Conservation (phyloP, 2,329 filamentous ascomycete species). For the Xylariales sp. region DNA sequence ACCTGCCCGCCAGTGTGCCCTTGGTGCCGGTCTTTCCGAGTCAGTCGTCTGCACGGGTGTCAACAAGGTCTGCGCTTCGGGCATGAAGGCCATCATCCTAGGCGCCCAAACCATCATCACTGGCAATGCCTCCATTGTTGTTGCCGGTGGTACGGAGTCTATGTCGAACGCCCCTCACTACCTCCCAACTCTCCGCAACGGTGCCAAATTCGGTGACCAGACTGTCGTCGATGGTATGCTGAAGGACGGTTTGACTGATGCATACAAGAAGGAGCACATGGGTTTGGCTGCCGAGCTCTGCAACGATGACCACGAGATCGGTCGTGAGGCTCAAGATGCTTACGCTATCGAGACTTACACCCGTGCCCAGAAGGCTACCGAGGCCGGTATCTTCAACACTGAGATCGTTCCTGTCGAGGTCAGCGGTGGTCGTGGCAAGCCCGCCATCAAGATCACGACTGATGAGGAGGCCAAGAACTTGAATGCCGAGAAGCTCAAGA, state of each 20-base stretch:
- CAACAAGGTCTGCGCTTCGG: constrained; percentile 98
- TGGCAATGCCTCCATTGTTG: constrained; percentile 86
- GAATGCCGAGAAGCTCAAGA: constrained; percentile 76
- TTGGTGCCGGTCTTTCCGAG: constrained; percentile 80
- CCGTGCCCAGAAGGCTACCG: constrained; percentile 71
- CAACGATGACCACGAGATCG: constrained; percentile 75
- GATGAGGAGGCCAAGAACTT: constrained; percentile 98
- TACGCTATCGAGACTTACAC: constrained; percentile 90
- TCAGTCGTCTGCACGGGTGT: constrained; percentile 83
- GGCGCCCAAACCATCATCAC: constrained; percentile 97
- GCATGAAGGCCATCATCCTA: constrained; percentile 89
- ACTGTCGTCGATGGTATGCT: constrained; percentile 85
- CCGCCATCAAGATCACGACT: constrained; percentile 69
- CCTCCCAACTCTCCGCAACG: constrained; percentile 78
- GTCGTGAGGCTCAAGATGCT: constrained; percentile 83
- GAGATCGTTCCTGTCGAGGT: constrained; percentile 92
- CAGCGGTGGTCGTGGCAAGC: constrained; percentile 85
- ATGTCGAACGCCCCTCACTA: constrained; percentile 99
- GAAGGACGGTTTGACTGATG: constrained; percentile 91
- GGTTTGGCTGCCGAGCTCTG: constrained; percentile 90
- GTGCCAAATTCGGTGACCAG: constrained; percentile 92
- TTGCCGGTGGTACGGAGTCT: constrained; percentile 93
- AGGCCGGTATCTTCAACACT: constrained; percentile 71
- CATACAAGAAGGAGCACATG: constrained; percentile 97
- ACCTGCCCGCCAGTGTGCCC: constrained; percentile 88